Evolutionary conservation across 2,329 filamentous ascomycete genomes (phyloP).

Genomic region (Pseudocercospora ulei): DNA sequence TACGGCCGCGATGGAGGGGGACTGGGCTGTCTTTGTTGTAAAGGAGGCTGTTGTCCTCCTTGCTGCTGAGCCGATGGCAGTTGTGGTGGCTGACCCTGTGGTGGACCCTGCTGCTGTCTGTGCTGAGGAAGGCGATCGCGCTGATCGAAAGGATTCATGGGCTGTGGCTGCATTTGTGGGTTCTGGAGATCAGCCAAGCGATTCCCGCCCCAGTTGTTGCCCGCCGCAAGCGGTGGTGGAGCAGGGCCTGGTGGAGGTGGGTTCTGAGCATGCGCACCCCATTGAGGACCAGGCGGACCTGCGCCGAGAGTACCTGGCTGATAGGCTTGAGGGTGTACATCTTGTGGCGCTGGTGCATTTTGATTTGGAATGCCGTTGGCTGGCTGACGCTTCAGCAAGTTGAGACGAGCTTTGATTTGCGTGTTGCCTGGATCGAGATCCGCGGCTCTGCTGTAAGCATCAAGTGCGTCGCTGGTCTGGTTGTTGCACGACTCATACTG

Average conservation of each 20-base stretch:
- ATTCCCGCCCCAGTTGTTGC: conserved; percentile 54
- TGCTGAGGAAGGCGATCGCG: conserved; percentile 61
- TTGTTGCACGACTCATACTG: conserved; percentile 99
- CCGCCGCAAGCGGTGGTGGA: conserved; percentile 43
- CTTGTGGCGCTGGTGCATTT: conserved; percentile 78
- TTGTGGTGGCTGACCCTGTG: conserved; percentile 43
- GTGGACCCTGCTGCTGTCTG: conserved; percentile 42
- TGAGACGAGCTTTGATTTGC: conserved; percentile 90
- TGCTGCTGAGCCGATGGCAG: conserved; percentile 29
- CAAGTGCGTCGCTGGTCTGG: conserved; percentile 89
- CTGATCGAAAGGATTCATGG: conserved; percentile 69
- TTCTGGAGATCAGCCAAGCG: conserved; percentile 69
- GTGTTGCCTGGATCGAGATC: conserved; percentile 88
- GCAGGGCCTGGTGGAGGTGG: conserved; percentile 57
- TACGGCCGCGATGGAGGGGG: conserved; percentile 51
- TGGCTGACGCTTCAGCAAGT: conserved; percentile 71
- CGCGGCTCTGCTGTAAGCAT: conserved; percentile 88
- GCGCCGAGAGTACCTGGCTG: conserved; percentile 66
- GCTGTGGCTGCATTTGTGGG: conserved; percentile 53
- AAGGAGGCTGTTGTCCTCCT: conserved; percentile 14
- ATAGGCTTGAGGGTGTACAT: conserved; percentile 91
- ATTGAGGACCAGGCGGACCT: conserved; percentile 76
- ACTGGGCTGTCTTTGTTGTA: conserved; percentile 35
- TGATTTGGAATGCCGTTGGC: conserved; percentile 59
- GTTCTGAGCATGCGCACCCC: conserved; percentile 65